phyloP scores from a whole-genome alignment of 164 flowering plant genomes.

The Berberis thunbergii region DNA sequence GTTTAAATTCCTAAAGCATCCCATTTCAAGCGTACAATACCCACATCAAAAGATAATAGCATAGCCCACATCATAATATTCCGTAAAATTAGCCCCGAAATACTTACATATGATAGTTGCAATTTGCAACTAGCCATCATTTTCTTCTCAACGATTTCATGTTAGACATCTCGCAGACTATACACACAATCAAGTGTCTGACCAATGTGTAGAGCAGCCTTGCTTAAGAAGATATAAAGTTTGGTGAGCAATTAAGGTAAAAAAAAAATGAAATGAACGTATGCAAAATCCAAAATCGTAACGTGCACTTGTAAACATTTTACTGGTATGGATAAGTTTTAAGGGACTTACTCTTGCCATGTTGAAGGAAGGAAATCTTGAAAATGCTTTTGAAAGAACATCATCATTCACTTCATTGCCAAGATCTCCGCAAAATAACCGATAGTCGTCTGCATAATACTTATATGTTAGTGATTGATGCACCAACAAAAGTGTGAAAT shows the following conservation, averaged over 20 bases:
- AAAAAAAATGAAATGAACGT: background rate
- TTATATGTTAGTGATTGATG: background rate
- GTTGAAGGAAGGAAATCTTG: slow-evolving; percentile 90
- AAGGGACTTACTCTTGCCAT: slow-evolving; percentile 76
- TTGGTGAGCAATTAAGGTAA: background rate
- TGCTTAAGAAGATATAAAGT: background rate
- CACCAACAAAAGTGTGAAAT: background rate
- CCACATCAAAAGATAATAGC: background rate
- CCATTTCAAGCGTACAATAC: too few relatives aligned
- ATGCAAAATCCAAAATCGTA: background rate
- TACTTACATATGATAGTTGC: background rate
- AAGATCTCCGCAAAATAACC: slow-evolving; percentile 95
- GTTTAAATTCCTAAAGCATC: too few relatives aligned
- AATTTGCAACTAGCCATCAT: background rate
- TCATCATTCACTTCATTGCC: slow-evolving; percentile 99
- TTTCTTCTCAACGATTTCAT: background rate
- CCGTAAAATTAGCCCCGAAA: background rate
- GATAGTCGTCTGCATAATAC: slow-evolving; percentile 75
- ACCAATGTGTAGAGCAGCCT: background rate
- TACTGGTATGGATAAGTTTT: background rate
- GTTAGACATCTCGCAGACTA: slow-evolving; percentile 1
- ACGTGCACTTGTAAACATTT: background rate
- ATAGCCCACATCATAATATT: background rate
- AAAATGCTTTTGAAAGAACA: slow-evolving; percentile 87
- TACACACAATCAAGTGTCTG: background rate